Evolutionary conservation across 441 rosid species (phyloP).

Genomic region (Erodium moschatum): DNA sequence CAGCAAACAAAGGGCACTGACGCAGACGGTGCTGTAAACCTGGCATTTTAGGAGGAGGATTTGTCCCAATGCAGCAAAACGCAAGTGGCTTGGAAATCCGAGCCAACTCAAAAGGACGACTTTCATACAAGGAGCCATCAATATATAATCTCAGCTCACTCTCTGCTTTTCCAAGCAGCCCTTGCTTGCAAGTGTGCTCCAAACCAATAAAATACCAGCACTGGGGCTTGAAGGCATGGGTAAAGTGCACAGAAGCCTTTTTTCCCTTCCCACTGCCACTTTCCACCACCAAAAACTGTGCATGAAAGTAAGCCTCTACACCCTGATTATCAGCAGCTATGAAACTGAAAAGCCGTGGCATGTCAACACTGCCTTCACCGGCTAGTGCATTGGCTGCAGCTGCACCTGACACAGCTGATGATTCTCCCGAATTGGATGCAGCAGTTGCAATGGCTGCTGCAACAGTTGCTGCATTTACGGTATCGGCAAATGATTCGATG

Average conservation of each 20-base stretch:
- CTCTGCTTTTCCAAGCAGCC: slow-evolving; percentile 80
- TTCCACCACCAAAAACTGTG: slow-evolving; percentile 97
- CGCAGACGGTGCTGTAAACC: slow-evolving; percentile 97
- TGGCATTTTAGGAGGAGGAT: slow-evolving; percentile 98
- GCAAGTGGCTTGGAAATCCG: slow-evolving; percentile 91
- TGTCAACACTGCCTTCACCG: slow-evolving; percentile 96
- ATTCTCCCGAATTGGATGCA: slow-evolving; percentile 97
- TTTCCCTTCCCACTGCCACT: slow-evolving; percentile 85
- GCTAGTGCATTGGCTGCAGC: slow-evolving; percentile 99
- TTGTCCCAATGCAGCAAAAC: slow-evolving; percentile 97
- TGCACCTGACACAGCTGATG: slow-evolving; percentile 96
- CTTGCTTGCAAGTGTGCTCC: slow-evolving; percentile 83
- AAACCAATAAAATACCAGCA: slow-evolving; percentile 97
- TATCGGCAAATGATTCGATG: slow-evolving; percentile 98
- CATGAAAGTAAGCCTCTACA: slow-evolving; percentile 94
- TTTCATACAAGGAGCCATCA: slow-evolving; percentile 91
- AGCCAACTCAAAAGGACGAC: slow-evolving; percentile 90
- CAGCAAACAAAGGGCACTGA: slow-evolving; percentile 97
- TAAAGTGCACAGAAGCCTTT: slow-evolving; percentile 93
- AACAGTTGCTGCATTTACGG: slow-evolving; percentile 89
- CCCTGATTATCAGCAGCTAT: slow-evolving; percentile 97
- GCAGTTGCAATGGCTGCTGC: slow-evolving; percentile 99
- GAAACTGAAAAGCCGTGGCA: slow-evolving; percentile 98
- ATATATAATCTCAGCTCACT: slow-evolving; percentile 86
- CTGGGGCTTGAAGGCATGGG: slow-evolving; percentile 97